Evolutionary conservation across 768 basidiomycete genomes (phyloP).

Genomic region (Amyloporia xantha): DNA sequence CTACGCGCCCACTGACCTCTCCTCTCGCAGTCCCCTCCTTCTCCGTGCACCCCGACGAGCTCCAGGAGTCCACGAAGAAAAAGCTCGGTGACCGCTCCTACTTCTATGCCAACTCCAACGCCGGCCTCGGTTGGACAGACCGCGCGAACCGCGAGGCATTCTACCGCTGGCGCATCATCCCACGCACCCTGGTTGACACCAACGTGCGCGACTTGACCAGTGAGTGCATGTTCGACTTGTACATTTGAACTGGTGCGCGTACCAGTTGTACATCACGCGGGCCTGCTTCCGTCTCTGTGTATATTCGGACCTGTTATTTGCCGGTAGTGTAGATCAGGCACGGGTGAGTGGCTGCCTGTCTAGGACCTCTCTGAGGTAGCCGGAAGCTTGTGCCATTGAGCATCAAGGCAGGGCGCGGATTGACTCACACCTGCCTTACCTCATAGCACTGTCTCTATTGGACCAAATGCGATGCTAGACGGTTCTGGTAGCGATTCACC

Average conservation of each 20-base stretch:
- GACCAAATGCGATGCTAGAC: no score
- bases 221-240: no score
- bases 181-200: slow-evolving; percentile 48
- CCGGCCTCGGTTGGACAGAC: slow-evolving; percentile 46
- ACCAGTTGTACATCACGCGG: no score
- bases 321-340: no score
- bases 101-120: slow-evolving; percentile 48
- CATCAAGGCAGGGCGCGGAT: no score
- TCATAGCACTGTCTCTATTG: no score
- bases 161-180: slow-evolving; percentile 48
- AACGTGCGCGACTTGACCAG: slow-evolving; percentile 41
- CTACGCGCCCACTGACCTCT: not conserved
- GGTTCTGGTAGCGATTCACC: not conserved
- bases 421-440: no score
- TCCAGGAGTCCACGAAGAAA: slow-evolving; percentile 34
- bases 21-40: slow-evolving; percentile 30
- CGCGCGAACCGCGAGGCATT: slow-evolving; percentile 43
- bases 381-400: no score
- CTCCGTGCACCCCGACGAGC: slow-evolving; percentile 37
- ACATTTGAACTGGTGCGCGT: not conserved
- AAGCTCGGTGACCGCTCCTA: slow-evolving; percentile 40
- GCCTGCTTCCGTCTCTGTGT: no score
- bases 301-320: no score
- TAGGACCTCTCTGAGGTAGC: no score
- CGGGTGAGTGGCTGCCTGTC: no score